phyloP scores from a whole-genome alignment of 768 basidiomycete genomes.

The Boletus huronensis region DNA sequence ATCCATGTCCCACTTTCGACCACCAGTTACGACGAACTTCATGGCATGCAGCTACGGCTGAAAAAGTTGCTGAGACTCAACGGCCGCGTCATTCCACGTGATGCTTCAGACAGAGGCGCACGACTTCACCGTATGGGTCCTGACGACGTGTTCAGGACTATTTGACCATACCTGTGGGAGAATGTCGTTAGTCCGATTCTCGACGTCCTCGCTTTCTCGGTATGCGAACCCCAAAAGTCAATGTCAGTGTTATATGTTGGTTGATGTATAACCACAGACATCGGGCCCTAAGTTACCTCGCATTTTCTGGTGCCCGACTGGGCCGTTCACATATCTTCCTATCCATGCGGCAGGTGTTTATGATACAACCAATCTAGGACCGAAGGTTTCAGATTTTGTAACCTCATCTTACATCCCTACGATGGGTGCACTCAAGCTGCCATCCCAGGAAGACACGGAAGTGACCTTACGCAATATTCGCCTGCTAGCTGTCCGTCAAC shows the following conservation, averaged over 20 bases:
- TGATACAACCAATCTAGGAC: neutral
- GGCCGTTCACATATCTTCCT: neutral
- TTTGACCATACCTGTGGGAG: neutral
- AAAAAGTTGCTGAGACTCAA: neutral
- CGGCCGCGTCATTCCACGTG: neutral
- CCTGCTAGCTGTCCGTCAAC: slow-evolving; percentile 12
- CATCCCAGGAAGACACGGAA: neutral
- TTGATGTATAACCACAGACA: neutral
- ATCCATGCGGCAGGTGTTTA: neutral
- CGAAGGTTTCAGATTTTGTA: neutral
- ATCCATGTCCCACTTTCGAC: neutral
- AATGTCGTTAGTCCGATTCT: neutral
- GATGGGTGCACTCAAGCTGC: slow-evolving; percentile 16
- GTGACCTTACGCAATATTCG: neutral
- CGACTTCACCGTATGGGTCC: neutral
- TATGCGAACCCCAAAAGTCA: neutral
- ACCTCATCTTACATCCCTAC: slow-evolving; percentile 29
- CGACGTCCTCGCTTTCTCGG: neutral
- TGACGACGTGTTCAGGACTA: neutral
- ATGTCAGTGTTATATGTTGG: neutral
- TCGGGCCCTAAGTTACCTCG: neutral
- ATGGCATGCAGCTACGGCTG: neutral
- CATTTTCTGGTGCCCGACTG: neutral
- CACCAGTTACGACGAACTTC: neutral
- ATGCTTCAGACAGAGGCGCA: neutral